A percentile compares a stretch with the other conserved stretches of the same genome.
Conservation (phyloP, 352 stramenopile genomes). For the Phytophthora colocasiae region DNA sequence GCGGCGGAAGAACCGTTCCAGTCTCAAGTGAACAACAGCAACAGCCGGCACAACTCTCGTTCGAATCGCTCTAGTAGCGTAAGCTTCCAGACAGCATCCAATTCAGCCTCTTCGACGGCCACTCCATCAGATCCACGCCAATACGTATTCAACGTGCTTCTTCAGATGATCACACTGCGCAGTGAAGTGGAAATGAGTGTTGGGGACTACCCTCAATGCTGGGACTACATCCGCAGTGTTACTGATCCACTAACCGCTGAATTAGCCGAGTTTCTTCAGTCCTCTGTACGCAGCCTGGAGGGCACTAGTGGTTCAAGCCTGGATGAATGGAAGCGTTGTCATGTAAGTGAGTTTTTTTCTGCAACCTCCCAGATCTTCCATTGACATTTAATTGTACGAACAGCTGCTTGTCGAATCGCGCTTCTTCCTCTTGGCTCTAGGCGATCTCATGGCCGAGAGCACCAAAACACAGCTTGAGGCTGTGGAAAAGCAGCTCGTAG, state of each 20-base stretch:
- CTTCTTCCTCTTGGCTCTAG: constrained; percentile 73
- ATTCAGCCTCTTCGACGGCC: constrained; percentile 5
- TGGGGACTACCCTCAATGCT: constrained; percentile 59
- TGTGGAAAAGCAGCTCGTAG: constrained; percentile 57
- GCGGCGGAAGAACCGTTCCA: constrained; percentile 59
- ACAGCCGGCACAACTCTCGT: constrained; percentile 34
- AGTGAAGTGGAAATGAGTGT: constrained; percentile 78
- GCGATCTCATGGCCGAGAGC: constrained; percentile 55
- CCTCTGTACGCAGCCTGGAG: constrained; percentile 42
- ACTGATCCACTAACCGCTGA: constrained; percentile 60
- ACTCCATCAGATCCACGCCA: constrained; percentile 67
- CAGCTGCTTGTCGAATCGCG: constrained; percentile 78
- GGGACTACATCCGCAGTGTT: constrained; percentile 60
- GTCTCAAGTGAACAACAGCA: constrained; percentile 20
- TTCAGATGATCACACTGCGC: constrained; percentile 78
- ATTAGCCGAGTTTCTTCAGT: constrained; percentile 54
- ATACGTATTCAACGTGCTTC: constrained; percentile 84
- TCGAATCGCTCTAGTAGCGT: constrained; percentile 36
- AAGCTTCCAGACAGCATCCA: constrained; percentile 25
- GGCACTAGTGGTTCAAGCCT: constrained; percentile 12
- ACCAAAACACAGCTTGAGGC: constrained; percentile 62
- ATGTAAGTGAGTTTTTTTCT: constrained; percentile 48
- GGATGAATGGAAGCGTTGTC: constrained; percentile 65
- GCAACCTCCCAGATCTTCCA: not conserved
- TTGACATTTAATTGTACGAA: not conserved